These are phyloP conservation scores for Aureobasidium subglaciale DNA, from an alignment of 2,329 filamentous ascomycete genomes.

Conservation along the genomic window DNA sequence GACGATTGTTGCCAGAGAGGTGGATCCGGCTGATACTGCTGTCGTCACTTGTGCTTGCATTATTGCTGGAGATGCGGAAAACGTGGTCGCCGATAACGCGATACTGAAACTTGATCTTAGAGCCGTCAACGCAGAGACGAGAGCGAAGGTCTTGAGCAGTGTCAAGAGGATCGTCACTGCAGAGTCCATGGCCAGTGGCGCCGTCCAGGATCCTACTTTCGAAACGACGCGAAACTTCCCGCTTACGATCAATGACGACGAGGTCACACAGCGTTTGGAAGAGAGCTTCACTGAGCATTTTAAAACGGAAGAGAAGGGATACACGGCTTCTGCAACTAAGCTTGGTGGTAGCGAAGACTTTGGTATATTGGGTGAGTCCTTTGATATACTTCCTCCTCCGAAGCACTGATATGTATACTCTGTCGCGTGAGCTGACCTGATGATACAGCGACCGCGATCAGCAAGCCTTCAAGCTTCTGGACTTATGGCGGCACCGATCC, in stretches of 20 bases:
- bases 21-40: conserved; percentile 46
- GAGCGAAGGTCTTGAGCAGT: conserved; percentile 40
- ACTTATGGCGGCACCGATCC: conserved; percentile 48
- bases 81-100: conserved; percentile 52
- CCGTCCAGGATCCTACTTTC: conserved; percentile 38
- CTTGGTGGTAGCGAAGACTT: conserved; percentile 53
- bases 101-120: conserved; percentile 51
- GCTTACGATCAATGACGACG: conserved; percentile 46
- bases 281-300: conserved; percentile 43
- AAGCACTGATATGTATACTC: not conserved
- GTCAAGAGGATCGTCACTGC: conserved; percentile 49
- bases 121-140: conserved; percentile 38
- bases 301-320: conserved; percentile 24
- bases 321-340: conserved; percentile 35
- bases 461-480: conserved; percentile 47
- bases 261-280: conserved; percentile 37
- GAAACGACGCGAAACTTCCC: conserved; percentile 39
- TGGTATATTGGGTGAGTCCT: conserved; percentile 44
- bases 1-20: conserved; percentile 50
- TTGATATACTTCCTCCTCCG: not conserved
- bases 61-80: conserved; percentile 54
- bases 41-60: conserved; percentile 54
- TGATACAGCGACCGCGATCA: conserved; percentile 35
- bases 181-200: conserved; percentile 46
- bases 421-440: not conserved